Conservation (phyloP, 306 rosid species). For the Mucuna pruriens region DNA sequence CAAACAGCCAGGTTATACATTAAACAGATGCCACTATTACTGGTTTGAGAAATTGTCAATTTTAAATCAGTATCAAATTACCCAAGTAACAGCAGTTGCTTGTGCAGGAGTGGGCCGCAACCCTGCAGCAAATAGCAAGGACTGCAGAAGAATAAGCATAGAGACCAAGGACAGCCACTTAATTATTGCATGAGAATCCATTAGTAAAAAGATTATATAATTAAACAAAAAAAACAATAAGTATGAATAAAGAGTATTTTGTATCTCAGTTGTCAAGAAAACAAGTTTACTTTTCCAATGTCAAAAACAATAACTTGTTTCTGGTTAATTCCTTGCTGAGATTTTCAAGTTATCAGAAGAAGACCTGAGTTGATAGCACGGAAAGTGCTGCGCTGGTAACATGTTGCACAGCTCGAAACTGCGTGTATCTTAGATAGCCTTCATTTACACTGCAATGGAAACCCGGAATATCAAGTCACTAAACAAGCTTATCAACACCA, state of each 20-base stretch:
- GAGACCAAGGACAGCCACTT: conserved; percentile 42
- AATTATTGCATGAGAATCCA: conserved; percentile 17
- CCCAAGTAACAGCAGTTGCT: conserved; percentile 98
- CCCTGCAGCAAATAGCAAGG: conserved; percentile 98
- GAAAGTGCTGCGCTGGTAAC: conserved; percentile 82
- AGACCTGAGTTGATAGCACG: conserved; percentile 94
- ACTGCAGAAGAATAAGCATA: conserved; percentile 82
- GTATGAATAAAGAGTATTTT: not conserved
- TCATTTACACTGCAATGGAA: conserved; percentile 73
- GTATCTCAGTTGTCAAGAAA: not conserved
- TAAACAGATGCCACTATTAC: conserved; percentile 22
- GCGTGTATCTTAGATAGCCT: conserved; percentile 92
- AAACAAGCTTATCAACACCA: not conserved
- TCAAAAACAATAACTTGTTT: not conserved
- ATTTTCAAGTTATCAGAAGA: conserved; percentile 33
- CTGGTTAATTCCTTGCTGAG: not conserved
- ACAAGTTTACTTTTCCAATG: not conserved
- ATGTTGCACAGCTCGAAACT: conserved; percentile 93
- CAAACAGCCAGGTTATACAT: not conserved
- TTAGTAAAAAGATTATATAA: conserved; percentile 10
- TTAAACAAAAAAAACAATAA: not conserved
- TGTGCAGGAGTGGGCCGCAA: conserved; percentile 97
- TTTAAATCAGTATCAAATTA: conserved; percentile 48
- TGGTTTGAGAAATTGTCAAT: conserved; percentile 17
- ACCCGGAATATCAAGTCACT: not conserved